Percentiles rank a stretch among this genome's conserved stretches.
Evolutionary conservation across 2,329 filamentous ascomycete genomes (phyloP).

Genomic region (Aspergillus jensenii): DNA sequence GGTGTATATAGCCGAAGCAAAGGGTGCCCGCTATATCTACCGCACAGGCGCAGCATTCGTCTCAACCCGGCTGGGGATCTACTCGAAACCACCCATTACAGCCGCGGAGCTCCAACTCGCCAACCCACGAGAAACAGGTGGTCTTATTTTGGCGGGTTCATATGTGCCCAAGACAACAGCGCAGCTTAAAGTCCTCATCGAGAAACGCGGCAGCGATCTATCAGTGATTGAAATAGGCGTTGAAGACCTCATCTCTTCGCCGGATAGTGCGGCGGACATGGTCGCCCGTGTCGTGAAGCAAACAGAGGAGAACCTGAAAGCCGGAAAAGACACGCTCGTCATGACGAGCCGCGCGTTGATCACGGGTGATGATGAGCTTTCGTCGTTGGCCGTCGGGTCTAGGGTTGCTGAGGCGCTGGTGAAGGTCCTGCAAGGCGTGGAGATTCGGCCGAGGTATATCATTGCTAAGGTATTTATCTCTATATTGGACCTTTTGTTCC

Average conservation of each 20-base stretch:
- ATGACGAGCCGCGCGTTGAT: slow-evolving; percentile 61
- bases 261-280: slow-evolving; percentile 21
- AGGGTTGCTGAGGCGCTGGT: slow-evolving; percentile 54
- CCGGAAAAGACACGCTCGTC: slow-evolving; percentile 55
- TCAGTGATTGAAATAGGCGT: slow-evolving; percentile 52
- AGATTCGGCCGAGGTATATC: slow-evolving; percentile 54
- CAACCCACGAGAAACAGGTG: slow-evolving; percentile 41
- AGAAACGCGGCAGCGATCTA: slow-evolving; percentile 38
- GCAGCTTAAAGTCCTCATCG: slow-evolving; percentile 48
- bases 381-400: slow-evolving; percentile 56
- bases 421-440: slow-evolving; percentile 47
- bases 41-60: slow-evolving; percentile 51
- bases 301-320: slow-evolving; percentile 42
- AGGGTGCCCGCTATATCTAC: slow-evolving; percentile 45
- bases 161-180: slow-evolving; percentile 62
- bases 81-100: slow-evolving; percentile 52
- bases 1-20: slow-evolving; percentile 25
- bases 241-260: slow-evolving; percentile 45
- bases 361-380: slow-evolving; percentile 49
- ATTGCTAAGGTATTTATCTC: slow-evolving; percentile 50
- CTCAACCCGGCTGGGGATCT: slow-evolving; percentile 54
- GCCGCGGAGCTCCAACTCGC: slow-evolving; percentile 44
- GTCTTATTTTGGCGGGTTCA: slow-evolving; percentile 56
- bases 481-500: neutral
- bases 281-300: slow-evolving; percentile 30